Evolutionary conservation across 176 grass and related monocot species (phyloP), one percentile per base, ranked within the genome.

Genomic region (Aegilops tauschii): DNA sequence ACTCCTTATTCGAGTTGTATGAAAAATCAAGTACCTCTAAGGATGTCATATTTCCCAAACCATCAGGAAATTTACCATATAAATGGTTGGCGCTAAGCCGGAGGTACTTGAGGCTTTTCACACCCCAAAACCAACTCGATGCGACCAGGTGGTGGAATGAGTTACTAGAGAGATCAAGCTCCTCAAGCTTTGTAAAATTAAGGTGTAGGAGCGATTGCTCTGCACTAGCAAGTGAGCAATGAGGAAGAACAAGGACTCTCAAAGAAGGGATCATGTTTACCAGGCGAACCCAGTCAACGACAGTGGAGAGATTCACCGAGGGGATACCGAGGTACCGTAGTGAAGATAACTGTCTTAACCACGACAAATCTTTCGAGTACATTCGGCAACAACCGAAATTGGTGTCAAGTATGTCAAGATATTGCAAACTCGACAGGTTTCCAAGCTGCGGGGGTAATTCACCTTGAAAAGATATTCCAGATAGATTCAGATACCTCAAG

Each of bases 121-220:
- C 9, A 50, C 89, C 75, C 84, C 88, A 90, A 14, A 93, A 71
- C 88, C 84, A 90, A 73, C 87, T 36, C 1, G 88, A 82, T 47
- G 62, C 52, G 4, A 45, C 21, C 10, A 25, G 18, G 56, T 71
- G n/a, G 10, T 84, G 2, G 9, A 90, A 79, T 5, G 1, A 2
- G 13, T 87, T 90, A 1, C 0, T 0, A 5, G 12, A 34, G 8
- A 90, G 59, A 77, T 34, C 12, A 27, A 90, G 69, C 3, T 30
- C 16, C 70, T 76, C 37, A 65, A 84, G 70, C 0, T 34, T 21
- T 11, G 61, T 63, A 28, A 63, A 63, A 5, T 63, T 63, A 25
- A 63, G 61, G 1, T 63, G 61, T 4, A 63, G 23, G 23, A 12
- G 9, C 3, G 61, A 63, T 63, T 63, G 61, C 61, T 25, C 25